Evolutionary conservation across 495 filamentous ascomycete genomes (phyloP), one percentile per base, ranked within the genome.

Genomic region (Pyronema domesticum): DNA sequence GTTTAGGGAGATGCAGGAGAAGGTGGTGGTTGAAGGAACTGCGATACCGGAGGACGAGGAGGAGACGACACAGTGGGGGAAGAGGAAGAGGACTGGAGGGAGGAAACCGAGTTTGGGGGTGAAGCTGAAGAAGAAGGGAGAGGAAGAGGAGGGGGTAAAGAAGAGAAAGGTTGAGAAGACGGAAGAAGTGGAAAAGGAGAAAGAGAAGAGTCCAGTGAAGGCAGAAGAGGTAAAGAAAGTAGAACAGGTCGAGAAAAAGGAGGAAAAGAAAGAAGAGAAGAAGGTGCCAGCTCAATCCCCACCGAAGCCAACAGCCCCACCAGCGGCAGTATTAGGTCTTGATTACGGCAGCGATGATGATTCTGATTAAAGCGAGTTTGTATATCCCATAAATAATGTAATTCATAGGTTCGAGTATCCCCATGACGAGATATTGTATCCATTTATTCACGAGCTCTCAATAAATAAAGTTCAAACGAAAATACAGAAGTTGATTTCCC

Each of bases 271-370:
- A 37, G 19, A 10, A 39, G 35, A 14, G 6, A 33, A n/a, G 30
- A 18, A 51, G 34, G 30, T 11, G 48, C 7, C 8, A 18, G 15
- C 34, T 35, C 13, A 30, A 51, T 33, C 48, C 11, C 48, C 48
- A 35, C 48, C 48, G 37, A 17, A 34, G 40, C 30, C 14, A 51
- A 4, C 17, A 36, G 11, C 7, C 8, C 13, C 19, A 8, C 34
- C 50, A 5, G 23, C 34, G 11, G 33, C 14, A 10, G 50, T n/a
- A 30, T 42, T 53, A 37, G 50, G 50, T 3, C 30, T 53, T 17
- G 50, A 53, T 53, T 53, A 53, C 18, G 50, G 50, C 11, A 34
- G 19, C 17, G 48, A 51, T 23, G 30, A 34, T 53, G 50, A 53
- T 39, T 11, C 9, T 39, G 50, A 53, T 34, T 53, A 34, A 53